A percentile compares a stretch with the other conserved stretches of the same genome.
Conservation (phyloP, 345 rosid genomes). For the Rhizophora apiculata region DNA sequence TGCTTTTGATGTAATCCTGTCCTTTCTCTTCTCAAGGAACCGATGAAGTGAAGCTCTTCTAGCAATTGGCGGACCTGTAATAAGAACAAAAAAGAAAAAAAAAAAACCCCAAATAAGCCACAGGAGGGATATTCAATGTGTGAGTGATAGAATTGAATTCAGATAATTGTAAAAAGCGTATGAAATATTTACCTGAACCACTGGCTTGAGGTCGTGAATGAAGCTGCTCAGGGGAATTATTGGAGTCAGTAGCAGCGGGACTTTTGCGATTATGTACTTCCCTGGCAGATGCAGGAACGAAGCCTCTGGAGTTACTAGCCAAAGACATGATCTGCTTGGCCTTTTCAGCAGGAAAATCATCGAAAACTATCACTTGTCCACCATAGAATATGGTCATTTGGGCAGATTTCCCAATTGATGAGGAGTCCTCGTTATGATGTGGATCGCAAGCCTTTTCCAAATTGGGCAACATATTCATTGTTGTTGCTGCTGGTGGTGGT, state of each 20-base stretch:
- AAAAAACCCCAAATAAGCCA: not conserved
- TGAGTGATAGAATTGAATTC: not conserved
- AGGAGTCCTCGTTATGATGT: slow-evolving; percentile 28
- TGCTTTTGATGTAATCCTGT: slow-evolving; percentile 61
- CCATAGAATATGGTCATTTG: slow-evolving; percentile 65
- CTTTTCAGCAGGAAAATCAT: slow-evolving; percentile 55
- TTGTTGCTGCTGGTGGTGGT: slow-evolving; percentile 18
- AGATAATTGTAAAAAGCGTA: not conserved
- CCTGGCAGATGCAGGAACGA: slow-evolving; percentile 2
- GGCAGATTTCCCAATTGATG: slow-evolving; percentile 23
- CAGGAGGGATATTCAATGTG: too few species aligned
- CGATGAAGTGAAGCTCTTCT: slow-evolving; percentile 64
- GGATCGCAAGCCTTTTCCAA: slow-evolving; percentile 20
- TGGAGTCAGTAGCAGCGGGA: slow-evolving; percentile 34
- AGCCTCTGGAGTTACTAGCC: slow-evolving; percentile 18
- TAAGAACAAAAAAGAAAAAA: not conserved
- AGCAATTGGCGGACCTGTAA: slow-evolving; percentile 40
- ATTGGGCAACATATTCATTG: slow-evolving; percentile 31
- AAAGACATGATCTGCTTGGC: slow-evolving; percentile 46
- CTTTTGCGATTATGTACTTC: slow-evolving; percentile 5
- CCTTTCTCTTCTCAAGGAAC: slow-evolving; percentile 72
- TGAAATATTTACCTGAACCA: slow-evolving; percentile 23
- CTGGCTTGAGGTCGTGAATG: slow-evolving; percentile 19
- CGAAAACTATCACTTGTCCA: slow-evolving; percentile 45
- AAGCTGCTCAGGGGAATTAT: slow-evolving; percentile 20